phyloP scores from a whole-genome alignment of 768 basidiomycete species.

The Tricholoma furcatifolium region DNA sequence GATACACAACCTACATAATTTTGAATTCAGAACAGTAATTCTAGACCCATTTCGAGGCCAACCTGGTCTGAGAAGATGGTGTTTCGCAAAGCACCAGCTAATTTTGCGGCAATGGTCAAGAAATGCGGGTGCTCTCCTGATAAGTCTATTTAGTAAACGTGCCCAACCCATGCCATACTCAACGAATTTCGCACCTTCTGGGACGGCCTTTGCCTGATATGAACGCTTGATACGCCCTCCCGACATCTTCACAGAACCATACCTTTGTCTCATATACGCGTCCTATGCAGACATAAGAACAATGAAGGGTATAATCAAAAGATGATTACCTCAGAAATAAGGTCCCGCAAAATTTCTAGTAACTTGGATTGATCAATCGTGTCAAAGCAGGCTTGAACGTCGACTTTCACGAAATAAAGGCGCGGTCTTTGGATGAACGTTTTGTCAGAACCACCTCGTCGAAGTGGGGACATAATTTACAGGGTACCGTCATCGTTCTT shows the following conservation, averaged over 20 bases:
- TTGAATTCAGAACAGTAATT: neutral
- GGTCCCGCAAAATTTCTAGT: slow-evolving; percentile 66
- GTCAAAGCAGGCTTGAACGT: slow-evolving; percentile 96
- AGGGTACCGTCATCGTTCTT: slow-evolving; percentile 41
- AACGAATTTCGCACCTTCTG: slow-evolving; percentile 49
- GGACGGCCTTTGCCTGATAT: slow-evolving; percentile 60
- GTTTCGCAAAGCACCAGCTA: slow-evolving; percentile 67
- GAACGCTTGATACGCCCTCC: slow-evolving; percentile 56
- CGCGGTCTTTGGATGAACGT: slow-evolving; percentile 60
- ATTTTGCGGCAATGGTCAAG: slow-evolving; percentile 59
- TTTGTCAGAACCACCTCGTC: neutral
- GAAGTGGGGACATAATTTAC: slow-evolving; percentile 36
- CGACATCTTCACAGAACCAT: slow-evolving; percentile 60
- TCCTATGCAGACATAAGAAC: slow-evolving; percentile 44
- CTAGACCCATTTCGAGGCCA: slow-evolving; percentile 1
- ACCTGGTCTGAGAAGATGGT: slow-evolving; percentile 89
- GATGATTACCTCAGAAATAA: slow-evolving; percentile 66
- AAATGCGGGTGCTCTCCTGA: slow-evolving; percentile 80
- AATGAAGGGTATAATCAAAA: neutral
- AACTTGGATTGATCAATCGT: slow-evolving; percentile 89
- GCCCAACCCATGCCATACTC: neutral
- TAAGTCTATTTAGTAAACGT: neutral
- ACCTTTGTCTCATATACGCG: slow-evolving; percentile 66
- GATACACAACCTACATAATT: slow-evolving; percentile 41
- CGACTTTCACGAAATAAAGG: slow-evolving; percentile 94